Conservation (phyloP, 257 asterid genomes). For the Anisodus tanguticus region DNA sequence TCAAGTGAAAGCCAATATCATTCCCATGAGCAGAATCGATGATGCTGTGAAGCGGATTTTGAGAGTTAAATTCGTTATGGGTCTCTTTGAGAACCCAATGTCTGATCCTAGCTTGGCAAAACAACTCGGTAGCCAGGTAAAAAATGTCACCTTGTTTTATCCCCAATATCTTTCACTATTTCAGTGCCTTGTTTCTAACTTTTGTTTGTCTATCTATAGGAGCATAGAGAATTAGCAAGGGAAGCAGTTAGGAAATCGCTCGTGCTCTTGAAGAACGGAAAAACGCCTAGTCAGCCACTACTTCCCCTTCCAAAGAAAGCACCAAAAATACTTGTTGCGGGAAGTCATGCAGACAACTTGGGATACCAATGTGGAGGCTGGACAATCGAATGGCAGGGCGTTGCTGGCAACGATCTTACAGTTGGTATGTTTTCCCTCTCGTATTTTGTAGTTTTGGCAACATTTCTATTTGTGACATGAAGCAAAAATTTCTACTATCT, state of each 20-base stretch:
- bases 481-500: neutral
- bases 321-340: constrained; percentile 70
- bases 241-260: constrained; percentile 90
- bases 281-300: constrained; percentile 46
- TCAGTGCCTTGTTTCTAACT: neutral
- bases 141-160: neutral
- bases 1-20: constrained; percentile 50
- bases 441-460: neutral
- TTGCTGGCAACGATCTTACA: constrained; percentile 67
- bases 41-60: constrained; percentile 67
- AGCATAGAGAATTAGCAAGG: constrained; percentile 89
- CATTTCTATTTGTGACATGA: neutral
- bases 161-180: neutral
- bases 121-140: constrained; percentile 63
- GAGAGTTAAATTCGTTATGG: constrained; percentile 71
- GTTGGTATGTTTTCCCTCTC: constrained; percentile 48
- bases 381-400: constrained; percentile 94
- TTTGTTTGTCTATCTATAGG: constrained; percentile 42
- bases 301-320: constrained; percentile 85
- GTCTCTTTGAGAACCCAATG: constrained; percentile 57
- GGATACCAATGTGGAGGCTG: constrained; percentile 96
- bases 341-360: constrained; percentile 82
- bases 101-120: constrained; percentile 62
- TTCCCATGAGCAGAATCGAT: constrained; percentile 70
- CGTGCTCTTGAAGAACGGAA: constrained; percentile 81